Conservation (phyloP, 2,329 filamentous ascomycete genomes). For the Xylariaceae sp. region DNA sequence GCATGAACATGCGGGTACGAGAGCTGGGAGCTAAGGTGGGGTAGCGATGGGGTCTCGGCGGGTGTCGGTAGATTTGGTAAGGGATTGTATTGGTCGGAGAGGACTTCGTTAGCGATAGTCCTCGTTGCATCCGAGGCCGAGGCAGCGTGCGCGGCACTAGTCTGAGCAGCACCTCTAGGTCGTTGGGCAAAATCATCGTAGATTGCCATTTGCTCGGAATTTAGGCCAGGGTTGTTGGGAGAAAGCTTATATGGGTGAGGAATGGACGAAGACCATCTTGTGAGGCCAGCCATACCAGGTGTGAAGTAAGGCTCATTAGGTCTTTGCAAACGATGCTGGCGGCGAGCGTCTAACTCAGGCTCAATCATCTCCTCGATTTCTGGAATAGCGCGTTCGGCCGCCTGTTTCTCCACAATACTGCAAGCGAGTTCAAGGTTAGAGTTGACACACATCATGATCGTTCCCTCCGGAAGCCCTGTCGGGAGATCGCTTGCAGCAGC, state of each 20-base stretch:
- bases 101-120: slow-evolving; percentile 59
- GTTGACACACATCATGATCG: slow-evolving; percentile 98
- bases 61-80: slow-evolving; percentile 57
- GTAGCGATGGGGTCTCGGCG: slow-evolving; percentile 55
- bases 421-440: slow-evolving; percentile 94
- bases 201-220: slow-evolving; percentile 87
- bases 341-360: slow-evolving; percentile 70
- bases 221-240: slow-evolving; percentile 65
- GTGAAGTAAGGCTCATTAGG: slow-evolving; percentile 84
- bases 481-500: slow-evolving; percentile 64
- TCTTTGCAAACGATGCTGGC: slow-evolving; percentile 68
- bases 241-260: slow-evolving; percentile 89
- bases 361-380: slow-evolving; percentile 96
- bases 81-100: slow-evolving; percentile 58
- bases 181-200: slow-evolving; percentile 95
- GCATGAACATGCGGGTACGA: slow-evolving; percentile 53
- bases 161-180: slow-evolving; percentile 59
- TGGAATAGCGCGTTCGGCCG: slow-evolving; percentile 85
- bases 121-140: slow-evolving; percentile 59
- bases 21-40: slow-evolving; percentile 50
- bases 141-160: slow-evolving; percentile 52
- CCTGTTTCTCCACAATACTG: slow-evolving; percentile 89
- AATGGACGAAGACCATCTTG: slow-evolving; percentile 89
- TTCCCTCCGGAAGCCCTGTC: slow-evolving; percentile 84
- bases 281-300: slow-evolving; percentile 70